Evolutionary conservation across 2,329 filamentous ascomycete genomes (phyloP).

Genomic region (Raffaelea albimanens): DNA sequence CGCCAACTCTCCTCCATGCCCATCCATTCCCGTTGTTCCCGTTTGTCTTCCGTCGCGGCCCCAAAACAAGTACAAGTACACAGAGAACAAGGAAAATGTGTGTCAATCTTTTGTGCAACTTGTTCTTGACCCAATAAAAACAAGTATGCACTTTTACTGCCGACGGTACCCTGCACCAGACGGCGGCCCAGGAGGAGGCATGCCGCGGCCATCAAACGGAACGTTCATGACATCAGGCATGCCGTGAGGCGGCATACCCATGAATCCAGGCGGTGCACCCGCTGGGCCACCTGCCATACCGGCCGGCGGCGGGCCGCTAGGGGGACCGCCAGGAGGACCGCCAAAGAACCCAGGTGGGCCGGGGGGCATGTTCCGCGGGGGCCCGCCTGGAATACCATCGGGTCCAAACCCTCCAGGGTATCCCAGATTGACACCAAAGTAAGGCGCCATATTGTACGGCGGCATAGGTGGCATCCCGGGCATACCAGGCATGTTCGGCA

Average conservation of each 20-base stretch:
- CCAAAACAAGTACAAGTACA: not conserved
- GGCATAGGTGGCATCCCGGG: constrained; percentile 33
- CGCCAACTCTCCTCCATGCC: not conserved
- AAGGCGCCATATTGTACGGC: constrained; percentile 50
- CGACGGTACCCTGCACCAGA: constrained; percentile 11
- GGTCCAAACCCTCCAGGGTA: constrained; percentile 22
- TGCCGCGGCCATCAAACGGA: constrained; percentile 38
- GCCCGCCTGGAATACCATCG: too few relatives aligned
- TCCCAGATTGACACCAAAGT: too few relatives aligned
- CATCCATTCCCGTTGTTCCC: too few relatives aligned
- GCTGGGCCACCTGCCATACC: not conserved
- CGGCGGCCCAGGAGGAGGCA: constrained; percentile 17
- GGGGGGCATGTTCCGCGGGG: too few relatives aligned
- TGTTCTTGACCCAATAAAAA: not conserved
- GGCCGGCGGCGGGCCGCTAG: constrained; percentile 39
- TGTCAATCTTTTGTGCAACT: too few relatives aligned
- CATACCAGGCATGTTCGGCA: constrained; percentile 9
- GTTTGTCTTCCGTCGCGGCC: not conserved
- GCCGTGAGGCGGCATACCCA: constrained; percentile 48
- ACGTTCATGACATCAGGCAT: constrained; percentile 40
- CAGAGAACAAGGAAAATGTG: not conserved
- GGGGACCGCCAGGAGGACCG: constrained; percentile 34
- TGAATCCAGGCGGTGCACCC: constrained; percentile 33
- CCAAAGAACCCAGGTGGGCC: too few relatives aligned
- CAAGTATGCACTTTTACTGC: constrained; percentile 1